A percentile compares a stretch with the other conserved stretches of the same genome.
Conservation (phyloP, 2,329 filamentous ascomycete species). For the Blastomyces parvus region DNA sequence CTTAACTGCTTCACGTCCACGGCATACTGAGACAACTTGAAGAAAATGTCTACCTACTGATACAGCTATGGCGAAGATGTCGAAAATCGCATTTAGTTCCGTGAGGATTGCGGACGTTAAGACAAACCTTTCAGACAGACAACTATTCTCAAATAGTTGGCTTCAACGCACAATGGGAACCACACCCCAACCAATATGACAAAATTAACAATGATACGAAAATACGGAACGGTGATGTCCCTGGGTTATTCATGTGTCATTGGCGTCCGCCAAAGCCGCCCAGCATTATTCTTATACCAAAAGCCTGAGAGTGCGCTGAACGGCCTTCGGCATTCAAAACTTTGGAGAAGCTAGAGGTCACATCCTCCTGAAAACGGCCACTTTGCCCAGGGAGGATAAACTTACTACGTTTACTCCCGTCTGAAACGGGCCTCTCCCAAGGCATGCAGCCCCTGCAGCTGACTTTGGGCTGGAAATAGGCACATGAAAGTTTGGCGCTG, state of each 20-base stretch:
- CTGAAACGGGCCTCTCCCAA: neutral
- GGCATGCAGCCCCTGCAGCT: neutral
- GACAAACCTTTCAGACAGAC: neutral
- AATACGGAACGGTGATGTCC: neutral
- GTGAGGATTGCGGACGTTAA: neutral
- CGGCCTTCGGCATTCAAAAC: neutral
- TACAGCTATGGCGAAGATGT: neutral
- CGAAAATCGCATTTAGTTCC: neutral
- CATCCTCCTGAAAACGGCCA: neutral
- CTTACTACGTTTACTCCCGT: neutral
- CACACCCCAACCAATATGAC: neutral
- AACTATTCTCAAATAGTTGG: neutral
- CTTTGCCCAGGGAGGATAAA: neutral
- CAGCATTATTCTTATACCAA: neutral
- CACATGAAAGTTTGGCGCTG: neutral
- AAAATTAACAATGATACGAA: neutral
- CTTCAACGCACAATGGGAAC: neutral
- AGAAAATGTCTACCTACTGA: neutral
- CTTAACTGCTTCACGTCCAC: neutral
- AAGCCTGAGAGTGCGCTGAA: neutral
- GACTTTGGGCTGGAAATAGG: neutral
- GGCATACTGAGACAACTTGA: neutral
- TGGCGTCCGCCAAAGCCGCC: neutral
- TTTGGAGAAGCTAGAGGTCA: neutral
- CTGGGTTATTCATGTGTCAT: neutral